Percentiles rank a stretch among this genome's conserved stretches.
Evolutionary conservation across 2,329 filamentous ascomycete genomes (phyloP).

Genomic region (Amesomyces nigricolor): DNA sequence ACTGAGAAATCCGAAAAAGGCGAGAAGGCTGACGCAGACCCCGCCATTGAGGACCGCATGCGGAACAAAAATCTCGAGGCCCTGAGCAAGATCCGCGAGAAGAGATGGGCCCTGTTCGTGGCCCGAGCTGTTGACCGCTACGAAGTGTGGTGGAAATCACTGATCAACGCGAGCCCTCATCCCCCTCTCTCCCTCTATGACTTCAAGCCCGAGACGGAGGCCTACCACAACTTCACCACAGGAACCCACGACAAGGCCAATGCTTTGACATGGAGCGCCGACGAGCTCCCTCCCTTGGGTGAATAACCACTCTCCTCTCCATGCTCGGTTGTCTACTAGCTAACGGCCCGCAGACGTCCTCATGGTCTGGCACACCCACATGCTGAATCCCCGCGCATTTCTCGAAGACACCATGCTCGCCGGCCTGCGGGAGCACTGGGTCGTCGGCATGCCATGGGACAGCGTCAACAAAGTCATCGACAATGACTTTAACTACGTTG

Average conservation of each 20-base stretch:
- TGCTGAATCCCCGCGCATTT: constrained; percentile 70
- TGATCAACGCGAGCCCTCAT: constrained; percentile 21
- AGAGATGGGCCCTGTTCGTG: constrained; percentile 67
- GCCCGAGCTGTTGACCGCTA: constrained; percentile 64
- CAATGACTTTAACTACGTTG: constrained; percentile 51
- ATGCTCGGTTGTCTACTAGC: neutral
- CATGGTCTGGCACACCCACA: constrained; percentile 75
- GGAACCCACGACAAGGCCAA: constrained; percentile 17
- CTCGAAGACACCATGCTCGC: constrained; percentile 65
- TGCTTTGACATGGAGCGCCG: constrained; percentile 34
- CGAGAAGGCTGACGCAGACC: neutral
- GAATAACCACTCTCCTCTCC: constrained; percentile 23
- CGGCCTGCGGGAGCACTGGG: constrained; percentile 52
- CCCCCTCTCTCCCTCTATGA: constrained; percentile 32
- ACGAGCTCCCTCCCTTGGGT: constrained; percentile 56
- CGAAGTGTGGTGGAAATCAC: constrained; percentile 55
- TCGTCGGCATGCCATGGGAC: constrained; percentile 60
- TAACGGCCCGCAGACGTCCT: constrained; percentile 52
- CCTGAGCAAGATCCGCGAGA: constrained; percentile 57
- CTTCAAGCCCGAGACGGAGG: constrained; percentile 29
- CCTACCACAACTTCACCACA: constrained; percentile 34
- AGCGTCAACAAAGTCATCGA: constrained; percentile 54
- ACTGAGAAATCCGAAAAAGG: neutral
- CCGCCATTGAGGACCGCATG: constrained; percentile 25
- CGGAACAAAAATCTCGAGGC: constrained; percentile 34